A percentile compares a stretch with the other conserved stretches of the same genome.
These are phyloP conservation scores for Gossypium mustelinum DNA, from an alignment of 345 rosid genomes.

Conservation along the genomic window DNA sequence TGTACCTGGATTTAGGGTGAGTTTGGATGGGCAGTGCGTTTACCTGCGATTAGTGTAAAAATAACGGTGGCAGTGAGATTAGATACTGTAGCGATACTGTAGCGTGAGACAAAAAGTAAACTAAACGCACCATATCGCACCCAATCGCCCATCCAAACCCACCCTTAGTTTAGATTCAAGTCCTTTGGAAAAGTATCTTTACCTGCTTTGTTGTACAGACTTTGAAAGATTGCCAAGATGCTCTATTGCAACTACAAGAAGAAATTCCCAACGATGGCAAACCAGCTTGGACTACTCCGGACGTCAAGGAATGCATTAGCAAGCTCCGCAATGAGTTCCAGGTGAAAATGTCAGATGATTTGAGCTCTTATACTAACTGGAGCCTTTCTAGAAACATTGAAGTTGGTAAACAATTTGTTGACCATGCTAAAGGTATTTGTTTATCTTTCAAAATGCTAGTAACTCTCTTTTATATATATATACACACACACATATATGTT, in stretches of 20 bases:
- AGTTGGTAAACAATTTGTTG: slow-evolving; percentile 59
- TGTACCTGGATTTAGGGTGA: neutral
- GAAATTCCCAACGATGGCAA: slow-evolving; percentile 35
- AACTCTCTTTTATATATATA: no score
- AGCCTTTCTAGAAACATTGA: slow-evolving; percentile 77
- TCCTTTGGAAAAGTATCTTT: neutral
- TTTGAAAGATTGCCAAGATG: slow-evolving; percentile 68
- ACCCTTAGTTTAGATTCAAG: neutral
- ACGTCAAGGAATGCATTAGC: slow-evolving; percentile 48
- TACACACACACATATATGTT: no score
- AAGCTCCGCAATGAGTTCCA: slow-evolving; percentile 57
- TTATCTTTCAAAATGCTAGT: neutral
- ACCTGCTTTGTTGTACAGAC: slow-evolving; percentile 42
- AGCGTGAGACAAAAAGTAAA: no score
- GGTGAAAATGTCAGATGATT: slow-evolving; percentile 71
- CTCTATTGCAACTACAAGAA: slow-evolving; percentile 45
- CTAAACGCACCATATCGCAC: no score
- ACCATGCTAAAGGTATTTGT: slow-evolving; percentile 55
- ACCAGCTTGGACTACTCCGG: slow-evolving; percentile 33
- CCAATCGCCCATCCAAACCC: no score
- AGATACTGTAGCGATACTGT: no score
- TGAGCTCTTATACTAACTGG: slow-evolving; percentile 79
- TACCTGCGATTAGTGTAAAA: no score
- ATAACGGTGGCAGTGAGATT: no score
- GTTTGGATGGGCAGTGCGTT: no score